Evolutionary conservation across 768 basidiomycete genomes (phyloP).

Genomic region (Solioccasus polychromus): DNA sequence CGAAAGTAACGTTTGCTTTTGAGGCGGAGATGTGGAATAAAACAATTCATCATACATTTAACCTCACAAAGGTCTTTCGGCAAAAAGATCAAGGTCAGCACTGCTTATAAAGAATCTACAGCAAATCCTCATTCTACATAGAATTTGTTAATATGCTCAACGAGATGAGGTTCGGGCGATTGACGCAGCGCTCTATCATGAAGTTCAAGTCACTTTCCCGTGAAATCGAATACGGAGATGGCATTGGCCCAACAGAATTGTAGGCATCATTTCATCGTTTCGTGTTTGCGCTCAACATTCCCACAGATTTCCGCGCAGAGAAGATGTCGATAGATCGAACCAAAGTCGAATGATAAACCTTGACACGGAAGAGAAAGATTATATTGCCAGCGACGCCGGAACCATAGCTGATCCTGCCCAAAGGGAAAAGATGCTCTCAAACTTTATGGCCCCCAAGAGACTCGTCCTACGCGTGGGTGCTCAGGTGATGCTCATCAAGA

Average conservation of each 20-base stretch:
- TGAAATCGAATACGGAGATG: constrained; percentile 72
- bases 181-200: constrained; percentile 61
- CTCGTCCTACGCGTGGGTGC: constrained; percentile 76
- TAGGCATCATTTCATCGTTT: constrained; percentile 35
- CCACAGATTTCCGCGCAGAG: constrained; percentile 83
- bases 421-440: constrained; percentile 75
- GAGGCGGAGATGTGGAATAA: constrained; percentile 79
- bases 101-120: neutral
- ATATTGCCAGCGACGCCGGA: constrained; percentile 63
- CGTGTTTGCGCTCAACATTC: neutral
- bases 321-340: constrained; percentile 91
- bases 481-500: constrained; percentile 97
- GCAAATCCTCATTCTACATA: constrained; percentile 29
- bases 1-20: constrained; percentile 80
- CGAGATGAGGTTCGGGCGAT: constrained; percentile 90
- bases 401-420: constrained; percentile 48
- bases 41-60: constrained; percentile 78
- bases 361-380: constrained; percentile 50
- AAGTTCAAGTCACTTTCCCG: constrained; percentile 73
- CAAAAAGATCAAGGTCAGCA: constrained; percentile 83
- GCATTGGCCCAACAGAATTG: constrained; percentile 88
- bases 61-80: constrained; percentile 92
- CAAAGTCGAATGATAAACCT: constrained; percentile 60
- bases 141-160: constrained; percentile 96
- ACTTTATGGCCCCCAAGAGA: constrained; percentile 82